phyloP scores from a whole-genome alignment of 208 protist genomes.

The Strigomonas oncopelti region DNA sequence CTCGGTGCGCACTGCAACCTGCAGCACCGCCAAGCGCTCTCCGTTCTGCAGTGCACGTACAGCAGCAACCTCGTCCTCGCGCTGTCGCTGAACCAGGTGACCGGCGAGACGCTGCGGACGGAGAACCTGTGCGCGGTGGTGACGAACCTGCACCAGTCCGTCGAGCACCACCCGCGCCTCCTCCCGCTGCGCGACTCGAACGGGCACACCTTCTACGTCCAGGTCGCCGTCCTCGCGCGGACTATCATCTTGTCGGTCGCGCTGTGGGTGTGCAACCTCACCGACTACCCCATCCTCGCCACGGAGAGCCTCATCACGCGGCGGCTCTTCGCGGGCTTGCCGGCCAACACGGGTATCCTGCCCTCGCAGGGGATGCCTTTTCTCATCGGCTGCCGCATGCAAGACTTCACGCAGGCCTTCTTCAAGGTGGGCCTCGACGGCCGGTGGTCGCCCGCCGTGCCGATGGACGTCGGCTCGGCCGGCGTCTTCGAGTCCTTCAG shows the following conservation, averaged over 20 bases:
- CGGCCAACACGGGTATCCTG: constrained; percentile 56
- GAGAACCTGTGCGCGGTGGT: constrained; percentile 31
- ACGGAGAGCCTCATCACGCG: constrained; percentile 44
- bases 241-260: constrained; percentile 69
- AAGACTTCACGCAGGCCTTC: constrained; percentile 51
- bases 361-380: constrained; percentile 76
- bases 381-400: constrained; percentile 53
- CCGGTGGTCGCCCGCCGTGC: constrained; percentile 52
- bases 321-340: constrained; percentile 52
- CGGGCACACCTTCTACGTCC: constrained; percentile 60
- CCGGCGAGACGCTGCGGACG: constrained; percentile 48
- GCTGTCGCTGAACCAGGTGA: constrained; percentile 62
- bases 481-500: constrained; percentile 57
- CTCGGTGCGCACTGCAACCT: constrained; percentile 54
- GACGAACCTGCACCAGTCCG: constrained; percentile 31
- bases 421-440: constrained; percentile 68
- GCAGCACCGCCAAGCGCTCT: constrained; percentile 46
- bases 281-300: constrained; percentile 70
- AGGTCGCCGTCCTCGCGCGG: constrained; percentile 58
- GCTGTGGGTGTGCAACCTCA: constrained; percentile 79
- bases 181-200: constrained; percentile 44
- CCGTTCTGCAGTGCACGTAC: constrained; percentile 61
- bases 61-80: constrained; percentile 41
- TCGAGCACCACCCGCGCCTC: constrained; percentile 53
- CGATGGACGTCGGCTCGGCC: constrained; percentile 54